These are phyloP conservation scores for Tetracladium marchalianum DNA, from an alignment of 495 filamentous ascomycete species.

Conservation along the genomic window DNA sequence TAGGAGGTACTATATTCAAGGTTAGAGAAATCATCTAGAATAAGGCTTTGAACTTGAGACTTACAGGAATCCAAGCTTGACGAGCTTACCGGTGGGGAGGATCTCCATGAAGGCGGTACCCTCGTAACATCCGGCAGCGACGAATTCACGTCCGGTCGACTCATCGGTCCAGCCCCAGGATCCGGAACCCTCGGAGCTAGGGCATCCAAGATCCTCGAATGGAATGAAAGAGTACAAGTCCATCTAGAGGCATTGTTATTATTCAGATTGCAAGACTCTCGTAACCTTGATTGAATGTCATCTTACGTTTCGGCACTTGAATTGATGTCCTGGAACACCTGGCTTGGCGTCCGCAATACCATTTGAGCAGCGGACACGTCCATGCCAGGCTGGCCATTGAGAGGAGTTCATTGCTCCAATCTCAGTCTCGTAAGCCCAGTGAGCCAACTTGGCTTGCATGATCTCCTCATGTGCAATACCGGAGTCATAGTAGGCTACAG, in stretches of 20 bases:
- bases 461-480: conserved; percentile 36
- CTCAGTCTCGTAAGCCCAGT: neutral
- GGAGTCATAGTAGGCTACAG: conserved; percentile 28
- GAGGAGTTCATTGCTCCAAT: neutral
- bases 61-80: conserved; percentile 46
- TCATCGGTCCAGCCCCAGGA: conserved; percentile 43
- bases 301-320: conserved; percentile 39
- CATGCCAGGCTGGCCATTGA: conserved; percentile 8
- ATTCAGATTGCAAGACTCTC: neutral
- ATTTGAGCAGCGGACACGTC: conserved; percentile 28
- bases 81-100: conserved; percentile 34
- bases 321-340: conserved; percentile 34
- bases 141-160: conserved; percentile 44
- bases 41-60: conserved; percentile 24
- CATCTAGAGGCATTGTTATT: conserved; percentile 6
- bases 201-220: conserved; percentile 40
- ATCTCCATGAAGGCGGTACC: conserved; percentile 49
- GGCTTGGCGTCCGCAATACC: conserved; percentile 31
- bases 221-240: conserved; percentile 45
- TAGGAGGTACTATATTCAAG: conserved; percentile 27
- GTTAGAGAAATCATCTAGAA: neutral
- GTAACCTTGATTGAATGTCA: neutral
- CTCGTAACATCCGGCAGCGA: conserved; percentile 46
- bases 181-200: conserved; percentile 2
- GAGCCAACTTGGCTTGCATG: conserved; percentile 34